phyloP scores from a whole-genome alignment of 2,329 filamentous ascomycete genomes.

The Cytospora piceae region DNA sequence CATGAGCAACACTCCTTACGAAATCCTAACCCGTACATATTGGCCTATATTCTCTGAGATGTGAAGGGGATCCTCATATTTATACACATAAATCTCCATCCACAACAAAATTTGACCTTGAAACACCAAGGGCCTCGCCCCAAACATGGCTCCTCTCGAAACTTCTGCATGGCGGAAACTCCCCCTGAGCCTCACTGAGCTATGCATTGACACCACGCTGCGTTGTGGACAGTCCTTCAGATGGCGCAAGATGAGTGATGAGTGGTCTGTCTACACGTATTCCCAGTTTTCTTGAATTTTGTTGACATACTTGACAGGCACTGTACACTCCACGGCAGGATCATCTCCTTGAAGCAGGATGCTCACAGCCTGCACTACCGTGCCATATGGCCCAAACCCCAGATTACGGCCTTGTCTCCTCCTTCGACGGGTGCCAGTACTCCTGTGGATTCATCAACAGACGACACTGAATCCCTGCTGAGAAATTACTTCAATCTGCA shows the following conservation, averaged over 20 bases:
- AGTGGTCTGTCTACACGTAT: constrained; percentile 64
- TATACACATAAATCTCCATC: not conserved
- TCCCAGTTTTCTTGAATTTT: not conserved
- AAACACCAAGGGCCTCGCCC: not conserved
- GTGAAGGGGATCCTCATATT: too few relatives aligned
- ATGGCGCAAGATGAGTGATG: constrained; percentile 83
- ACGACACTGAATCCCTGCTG: constrained; percentile 76
- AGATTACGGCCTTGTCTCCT: constrained; percentile 42
- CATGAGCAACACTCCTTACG: too few relatives aligned
- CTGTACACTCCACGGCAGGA: constrained; percentile 82
- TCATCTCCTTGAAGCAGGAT: constrained; percentile 86
- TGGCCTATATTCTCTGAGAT: too few relatives aligned
- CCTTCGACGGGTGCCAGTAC: constrained; percentile 34
- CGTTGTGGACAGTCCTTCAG: constrained; percentile 96
- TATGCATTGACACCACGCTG: constrained; percentile 92
- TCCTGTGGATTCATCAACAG: constrained; percentile 38
- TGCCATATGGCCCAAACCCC: constrained; percentile 59
- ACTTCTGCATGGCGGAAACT: constrained; percentile 85
- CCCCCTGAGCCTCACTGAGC: constrained; percentile 78
- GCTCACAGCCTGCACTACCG: constrained; percentile 77
- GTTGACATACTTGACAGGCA: constrained; percentile 53
- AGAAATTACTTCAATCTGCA: constrained; percentile 85
- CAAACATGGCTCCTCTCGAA: constrained; percentile 37
- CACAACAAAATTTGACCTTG: not conserved
- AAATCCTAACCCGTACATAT: too few relatives aligned